Base-by-base conservation (phyloP, 352 stramenopile species). In the Aphanomyces euteiches region DNA sequence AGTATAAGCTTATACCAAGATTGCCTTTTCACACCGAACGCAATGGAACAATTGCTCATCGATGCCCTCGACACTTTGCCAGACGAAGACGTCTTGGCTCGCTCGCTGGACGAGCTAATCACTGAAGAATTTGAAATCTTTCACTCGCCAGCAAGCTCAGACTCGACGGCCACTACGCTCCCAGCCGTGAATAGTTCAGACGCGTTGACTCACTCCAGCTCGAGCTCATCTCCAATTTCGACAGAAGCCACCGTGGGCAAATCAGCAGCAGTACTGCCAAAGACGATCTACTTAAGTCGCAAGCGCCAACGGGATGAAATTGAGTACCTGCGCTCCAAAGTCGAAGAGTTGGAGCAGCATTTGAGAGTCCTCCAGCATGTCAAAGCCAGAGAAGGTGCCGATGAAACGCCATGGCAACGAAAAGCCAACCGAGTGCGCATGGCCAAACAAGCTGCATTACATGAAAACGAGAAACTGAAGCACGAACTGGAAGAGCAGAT, bases 221-320 rank as follows among this genome's bases (percentile, higher is more conserved):
- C 63, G 47, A 28, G 28, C 0, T 28, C 28, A 28, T 28, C 28
- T 28, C 28, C 28, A 2, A 28, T 28, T 28, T 28, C 28, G 28
- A 28, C 28, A 28, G 28, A 28, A 28, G 28, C 28, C 28, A 28
- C 28, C 2, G 28, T 28, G 28, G 28, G 28, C 63, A 41, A 28
- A 58, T 2, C 8, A 8, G 28, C 28, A 28, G 28, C 28, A 28
- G 28, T 28, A 28, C 28, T 28, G 2, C 28, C 28, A 28, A 69
- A 69, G 37, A 69, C 56, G 63, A 38, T 69, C 50, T 58, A 69
- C 37, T n/a, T 41, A 12, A 69, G 63, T 34, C 63, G 63, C 50
- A 69, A 69, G 50, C 63, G 63, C 8, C 63, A 69, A 39, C 63
- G 63, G 19, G 63, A 69, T 10, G 63, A 69, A 39, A 17, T 69